Conservation (phyloP, 2,329 filamentous ascomycete genomes). For the Podosphaera xanthii region DNA sequence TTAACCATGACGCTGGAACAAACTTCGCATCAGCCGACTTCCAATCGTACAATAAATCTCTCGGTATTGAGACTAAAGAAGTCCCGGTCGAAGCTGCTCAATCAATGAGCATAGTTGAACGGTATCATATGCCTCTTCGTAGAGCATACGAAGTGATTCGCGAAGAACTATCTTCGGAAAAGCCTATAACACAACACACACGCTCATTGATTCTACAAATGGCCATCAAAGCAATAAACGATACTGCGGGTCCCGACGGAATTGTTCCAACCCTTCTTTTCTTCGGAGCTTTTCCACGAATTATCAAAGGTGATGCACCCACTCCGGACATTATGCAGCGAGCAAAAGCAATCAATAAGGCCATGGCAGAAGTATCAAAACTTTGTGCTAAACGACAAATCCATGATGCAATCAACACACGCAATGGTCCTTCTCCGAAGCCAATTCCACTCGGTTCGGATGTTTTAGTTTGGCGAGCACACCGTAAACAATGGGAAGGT, state of each 20-base stretch:
- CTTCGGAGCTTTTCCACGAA: not conserved
- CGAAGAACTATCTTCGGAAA: no score
- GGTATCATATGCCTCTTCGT: not conserved
- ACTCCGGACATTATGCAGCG: not conserved
- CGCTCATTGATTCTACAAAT: not conserved
- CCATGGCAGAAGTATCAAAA: constrained; percentile 4
- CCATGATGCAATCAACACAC: not conserved
- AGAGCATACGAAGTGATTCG: not conserved
- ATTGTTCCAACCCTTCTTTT: not conserved
- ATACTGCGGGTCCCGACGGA: not conserved
- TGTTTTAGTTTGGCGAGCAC: constrained; percentile 3
- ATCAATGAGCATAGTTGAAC: not conserved
- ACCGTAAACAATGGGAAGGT: not conserved
- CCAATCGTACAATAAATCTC: not conserved
- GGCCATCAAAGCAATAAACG: not conserved
- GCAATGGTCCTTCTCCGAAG: not conserved
- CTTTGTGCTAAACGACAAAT: constrained; percentile 1
- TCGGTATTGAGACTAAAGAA: not conserved
- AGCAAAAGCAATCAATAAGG: constrained; percentile 3
- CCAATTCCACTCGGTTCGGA: constrained; percentile 1
- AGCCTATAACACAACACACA: no score
- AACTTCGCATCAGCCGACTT: not conserved
- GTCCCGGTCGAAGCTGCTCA: not conserved
- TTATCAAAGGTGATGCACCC: not conserved
- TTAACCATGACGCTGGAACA: not conserved